Conservation (phyloP, 2,329 filamentous ascomycete genomes). For the Fusarium sp. region DNA sequence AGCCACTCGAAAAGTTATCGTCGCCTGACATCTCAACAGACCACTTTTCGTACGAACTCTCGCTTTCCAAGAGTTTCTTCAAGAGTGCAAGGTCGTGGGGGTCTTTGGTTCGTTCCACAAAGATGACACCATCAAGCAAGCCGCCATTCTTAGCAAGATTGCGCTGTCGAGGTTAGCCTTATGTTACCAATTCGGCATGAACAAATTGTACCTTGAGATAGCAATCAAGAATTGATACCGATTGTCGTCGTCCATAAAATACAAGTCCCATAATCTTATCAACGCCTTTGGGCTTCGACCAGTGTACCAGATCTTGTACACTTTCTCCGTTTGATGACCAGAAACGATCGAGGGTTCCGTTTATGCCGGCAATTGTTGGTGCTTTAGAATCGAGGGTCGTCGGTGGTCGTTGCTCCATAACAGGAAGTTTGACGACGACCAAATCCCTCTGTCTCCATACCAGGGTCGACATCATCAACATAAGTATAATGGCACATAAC, state of each 20-base stretch:
- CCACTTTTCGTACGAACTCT: slow-evolving; percentile 51
- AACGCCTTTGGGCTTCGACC: slow-evolving; percentile 29
- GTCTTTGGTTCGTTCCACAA: slow-evolving; percentile 54
- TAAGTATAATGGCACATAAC: slow-evolving; percentile 25
- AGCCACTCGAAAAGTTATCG: slow-evolving; percentile 45
- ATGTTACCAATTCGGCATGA: not conserved
- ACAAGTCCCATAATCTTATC: slow-evolving; percentile 56
- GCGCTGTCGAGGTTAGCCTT: slow-evolving; percentile 42
- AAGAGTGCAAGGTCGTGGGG: slow-evolving; percentile 52
- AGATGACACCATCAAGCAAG: slow-evolving; percentile 57
- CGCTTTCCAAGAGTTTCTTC: slow-evolving; percentile 49
- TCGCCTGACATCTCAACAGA: slow-evolving; percentile 47
- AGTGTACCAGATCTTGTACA: slow-evolving; percentile 28
- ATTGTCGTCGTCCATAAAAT: slow-evolving; percentile 56
- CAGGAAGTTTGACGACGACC: slow-evolving; percentile 16
- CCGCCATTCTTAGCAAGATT: slow-evolving; percentile 57
- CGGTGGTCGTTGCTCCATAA: slow-evolving; percentile 12
- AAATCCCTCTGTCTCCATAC: slow-evolving; percentile 30
- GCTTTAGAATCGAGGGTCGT: not conserved
- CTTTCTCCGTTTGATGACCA: slow-evolving; percentile 37
- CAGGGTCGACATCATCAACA: slow-evolving; percentile 30
- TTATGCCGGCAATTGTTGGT: not conserved
- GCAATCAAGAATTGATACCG: slow-evolving; percentile 58
- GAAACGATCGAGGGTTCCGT: slow-evolving; percentile 27
- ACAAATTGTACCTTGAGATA: slow-evolving; percentile 51